phyloP scores from a whole-genome alignment of 495 filamentous ascomycete genomes.

The Delitschia confertaspora region DNA sequence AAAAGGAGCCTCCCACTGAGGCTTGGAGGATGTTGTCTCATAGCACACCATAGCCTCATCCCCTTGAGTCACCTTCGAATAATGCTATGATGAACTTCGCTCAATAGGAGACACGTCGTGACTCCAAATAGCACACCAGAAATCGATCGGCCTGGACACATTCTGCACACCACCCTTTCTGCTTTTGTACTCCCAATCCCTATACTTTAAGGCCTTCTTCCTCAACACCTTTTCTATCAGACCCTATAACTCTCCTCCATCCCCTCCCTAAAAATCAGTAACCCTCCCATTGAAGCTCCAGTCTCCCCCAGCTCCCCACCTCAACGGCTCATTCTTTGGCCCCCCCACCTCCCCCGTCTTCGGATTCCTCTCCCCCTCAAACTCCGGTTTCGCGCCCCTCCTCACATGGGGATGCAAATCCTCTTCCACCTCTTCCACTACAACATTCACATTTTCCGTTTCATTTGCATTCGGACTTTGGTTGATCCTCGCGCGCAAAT shows the following conservation, averaged over 20 bases:
- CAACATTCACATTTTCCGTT: slow-evolving; percentile 36
- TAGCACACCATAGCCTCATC: too few species aligned
- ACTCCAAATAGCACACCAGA: too few species aligned
- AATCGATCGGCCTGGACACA: too few species aligned
- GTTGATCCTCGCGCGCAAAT: slow-evolving; percentile 28
- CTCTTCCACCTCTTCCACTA: slow-evolving; percentile 41
- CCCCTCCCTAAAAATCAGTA: slow-evolving; percentile 68
- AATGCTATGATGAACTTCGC: too few species aligned
- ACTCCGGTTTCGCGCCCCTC: slow-evolving; percentile 75
- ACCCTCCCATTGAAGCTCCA: slow-evolving; percentile 95
- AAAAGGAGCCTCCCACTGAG: too few species aligned
- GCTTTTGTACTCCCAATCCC: too few species aligned
- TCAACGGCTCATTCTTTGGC: slow-evolving; percentile 92
- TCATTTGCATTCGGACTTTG: slow-evolving; percentile 33
- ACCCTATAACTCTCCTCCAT: slow-evolving; percentile 1
- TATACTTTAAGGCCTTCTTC: too few species aligned
- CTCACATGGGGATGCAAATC: slow-evolving; percentile 63
- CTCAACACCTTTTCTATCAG: not conserved
- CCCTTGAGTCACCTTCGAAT: too few species aligned
- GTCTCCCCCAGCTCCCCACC: slow-evolving; percentile 74
- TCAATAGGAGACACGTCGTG: too few species aligned
- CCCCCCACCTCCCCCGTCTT: slow-evolving; percentile 95
- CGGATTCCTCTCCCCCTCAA: slow-evolving; percentile 86
- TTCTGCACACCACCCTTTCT: too few species aligned
- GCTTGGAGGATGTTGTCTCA: too few species aligned